Base-by-base conservation (phyloP, 345 rosid genomes). In the Microcos paniculata region DNA sequence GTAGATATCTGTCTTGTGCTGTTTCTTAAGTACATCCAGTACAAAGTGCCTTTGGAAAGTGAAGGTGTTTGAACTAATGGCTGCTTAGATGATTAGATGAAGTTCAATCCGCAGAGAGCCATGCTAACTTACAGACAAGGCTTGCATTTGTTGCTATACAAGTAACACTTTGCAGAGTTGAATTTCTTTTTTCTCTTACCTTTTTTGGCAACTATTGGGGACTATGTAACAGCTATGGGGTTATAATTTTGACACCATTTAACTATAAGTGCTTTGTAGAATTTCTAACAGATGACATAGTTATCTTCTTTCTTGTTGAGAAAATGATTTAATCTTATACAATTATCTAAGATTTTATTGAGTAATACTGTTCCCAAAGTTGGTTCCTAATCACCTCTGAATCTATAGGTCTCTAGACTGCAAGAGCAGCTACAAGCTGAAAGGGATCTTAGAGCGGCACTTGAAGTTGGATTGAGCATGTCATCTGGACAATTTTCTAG, bases 381-480 rank as follows among this genome's bases (percentile, higher is more conserved):
- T 56, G 43, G 31, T 42, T 59, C 78, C 46, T 67, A 7, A n/a
- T 83, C n/a, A 78, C 70, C 78, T 55, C 55, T 73, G 66, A 79
- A 51, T 72, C 19, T 84, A 56, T 77, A 93, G 99, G 98, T 96
- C 8, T 88, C 97, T 70, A 87, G 98, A 85, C 85, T 96, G 85
- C 99, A 93, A 86, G 99, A 96, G 87, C 98, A 96, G 89, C 86
- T 96, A 82, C 99, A 96, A 86, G 98, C 99, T 8, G 98, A 96
- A 82, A 92, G 98, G 84, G 99, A 96, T 86, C 97, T 93, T 80
- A 87, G 98, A 85, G 94, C 98, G 70, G 99, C 98, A 67, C 83
- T 96, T 77, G 99, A 96, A 89, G 97, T 90, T 76, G 98, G 99
- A 64, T 86, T 96, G 88, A 96, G 99, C 91, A 92, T 96, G 96